Evolutionary conservation across 495 filamentous ascomycete species (phyloP).

Genomic region (Aspergillus mulundensis): DNA sequence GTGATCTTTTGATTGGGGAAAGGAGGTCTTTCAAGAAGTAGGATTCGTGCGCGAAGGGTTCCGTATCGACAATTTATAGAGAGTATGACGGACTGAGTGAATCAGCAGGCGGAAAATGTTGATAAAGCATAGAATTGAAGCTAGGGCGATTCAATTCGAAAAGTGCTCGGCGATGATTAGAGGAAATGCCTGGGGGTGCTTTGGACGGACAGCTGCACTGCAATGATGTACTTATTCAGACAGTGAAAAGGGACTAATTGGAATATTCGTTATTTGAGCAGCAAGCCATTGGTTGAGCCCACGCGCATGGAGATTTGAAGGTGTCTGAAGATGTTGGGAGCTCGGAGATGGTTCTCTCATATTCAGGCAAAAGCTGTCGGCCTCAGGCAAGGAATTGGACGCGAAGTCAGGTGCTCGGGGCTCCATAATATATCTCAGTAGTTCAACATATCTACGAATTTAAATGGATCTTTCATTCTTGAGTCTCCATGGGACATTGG

Average conservation of each 20-base stretch:
- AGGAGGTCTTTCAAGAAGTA: not conserved
- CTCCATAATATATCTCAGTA: no score
- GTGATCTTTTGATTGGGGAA: not conserved
- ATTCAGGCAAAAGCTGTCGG: not conserved
- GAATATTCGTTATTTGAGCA: no score
- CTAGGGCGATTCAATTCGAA: not conserved
- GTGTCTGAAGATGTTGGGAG: not conserved
- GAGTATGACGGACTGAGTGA: not conserved
- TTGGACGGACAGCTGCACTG: not conserved
- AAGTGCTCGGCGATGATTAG: not conserved
- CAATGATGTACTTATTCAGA: not conserved
- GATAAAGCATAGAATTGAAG: not conserved
- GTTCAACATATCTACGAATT: no score
- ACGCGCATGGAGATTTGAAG: not conserved
- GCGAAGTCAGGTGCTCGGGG: constrained; percentile 35
- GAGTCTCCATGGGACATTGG: no score
- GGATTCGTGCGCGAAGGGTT: not conserved
- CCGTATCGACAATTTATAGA: not conserved
- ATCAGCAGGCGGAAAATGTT: not conserved
- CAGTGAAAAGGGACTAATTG: not conserved
- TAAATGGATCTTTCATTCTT: no score
- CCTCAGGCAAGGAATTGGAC: constrained; percentile 38
- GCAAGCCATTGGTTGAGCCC: not conserved
- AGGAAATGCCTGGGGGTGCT: not conserved
- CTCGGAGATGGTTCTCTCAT: not conserved